Evolutionary conservation across 345 rosid genomes (phyloP).

Genomic region (Populus pruinosa): DNA sequence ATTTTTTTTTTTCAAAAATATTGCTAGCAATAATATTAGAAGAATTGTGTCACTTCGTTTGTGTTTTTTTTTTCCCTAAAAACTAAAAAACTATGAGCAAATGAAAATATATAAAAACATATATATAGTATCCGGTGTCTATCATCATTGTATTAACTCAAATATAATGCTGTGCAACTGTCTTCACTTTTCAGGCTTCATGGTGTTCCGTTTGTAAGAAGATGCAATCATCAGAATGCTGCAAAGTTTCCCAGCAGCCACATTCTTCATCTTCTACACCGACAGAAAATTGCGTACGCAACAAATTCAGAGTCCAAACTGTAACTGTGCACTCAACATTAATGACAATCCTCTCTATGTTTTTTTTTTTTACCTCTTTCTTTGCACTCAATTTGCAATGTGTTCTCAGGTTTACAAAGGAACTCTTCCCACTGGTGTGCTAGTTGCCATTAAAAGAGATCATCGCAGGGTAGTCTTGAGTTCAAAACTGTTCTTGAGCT

Average conservation of each 20-base stretch:
- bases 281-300: not conserved
- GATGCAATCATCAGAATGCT: not conserved
- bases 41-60: no score
- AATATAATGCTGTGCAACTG: not conserved
- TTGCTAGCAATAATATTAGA: no score
- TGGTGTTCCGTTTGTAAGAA: not conserved
- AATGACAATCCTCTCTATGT: not conserved
- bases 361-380: not conserved
- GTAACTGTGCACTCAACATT: not conserved
- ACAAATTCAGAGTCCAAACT: slow-evolving; percentile 4
- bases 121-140: no score
- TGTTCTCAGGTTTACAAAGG: slow-evolving; percentile 68
- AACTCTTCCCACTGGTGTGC: slow-evolving; percentile 46
- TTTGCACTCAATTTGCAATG: not conserved
- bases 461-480: slow-evolving; percentile 70
- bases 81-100: no score
- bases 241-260: not conserved
- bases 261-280: not conserved
- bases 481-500: slow-evolving; percentile 88
- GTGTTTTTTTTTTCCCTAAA: no score
- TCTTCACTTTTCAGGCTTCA: not conserved
- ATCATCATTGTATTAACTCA: not conserved
- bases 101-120: no score
- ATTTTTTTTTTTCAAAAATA: no score
- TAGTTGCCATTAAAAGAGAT: slow-evolving; percentile 73